Percentiles rank a stretch among this genome's conserved stretches.
Evolutionary conservation across 2,329 filamentous ascomycete species (phyloP).

Genomic region (Kalmusia sp.): DNA sequence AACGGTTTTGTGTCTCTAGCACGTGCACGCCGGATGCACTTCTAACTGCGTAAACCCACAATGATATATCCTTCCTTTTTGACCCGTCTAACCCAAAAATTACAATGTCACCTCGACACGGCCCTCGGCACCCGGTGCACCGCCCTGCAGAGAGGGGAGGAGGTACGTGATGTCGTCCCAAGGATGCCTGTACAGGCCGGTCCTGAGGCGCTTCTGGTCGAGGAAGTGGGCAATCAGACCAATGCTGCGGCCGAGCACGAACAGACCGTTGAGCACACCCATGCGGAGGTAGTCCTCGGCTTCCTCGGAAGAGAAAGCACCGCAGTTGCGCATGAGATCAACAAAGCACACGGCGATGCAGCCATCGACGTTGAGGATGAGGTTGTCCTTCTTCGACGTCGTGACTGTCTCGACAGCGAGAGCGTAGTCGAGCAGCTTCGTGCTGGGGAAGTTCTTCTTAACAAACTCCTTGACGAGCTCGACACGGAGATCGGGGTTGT

Average conservation of each 20-base stretch:
- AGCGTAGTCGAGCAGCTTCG: slow-evolving; percentile 98
- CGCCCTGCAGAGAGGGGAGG: slow-evolving; percentile 46
- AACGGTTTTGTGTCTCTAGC: slow-evolving; percentile 35
- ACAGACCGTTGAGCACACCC: slow-evolving; percentile 99
- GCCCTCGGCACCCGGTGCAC: slow-evolving; percentile 49
- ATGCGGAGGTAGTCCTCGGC: slow-evolving; percentile 98
- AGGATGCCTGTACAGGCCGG: slow-evolving; percentile 95
- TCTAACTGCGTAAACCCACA: slow-evolving; percentile 30
- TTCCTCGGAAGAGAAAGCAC: slow-evolving; percentile 94
- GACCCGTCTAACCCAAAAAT: slow-evolving; percentile 26
- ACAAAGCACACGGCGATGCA: slow-evolving; percentile 99
- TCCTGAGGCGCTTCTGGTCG: slow-evolving; percentile 98
- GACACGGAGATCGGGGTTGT: slow-evolving; percentile 99
- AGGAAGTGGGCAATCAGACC: slow-evolving; percentile 99
- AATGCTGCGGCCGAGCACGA: slow-evolving; percentile 95
- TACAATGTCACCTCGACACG: slow-evolving; percentile 52
- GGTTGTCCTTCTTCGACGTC: slow-evolving; percentile 99
- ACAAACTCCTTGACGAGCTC: slow-evolving; percentile 99
- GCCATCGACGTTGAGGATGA: slow-evolving; percentile 98
- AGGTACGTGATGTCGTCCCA: slow-evolving; percentile 69
- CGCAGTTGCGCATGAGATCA: slow-evolving; percentile 95
- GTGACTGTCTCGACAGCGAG: slow-evolving; percentile 97
- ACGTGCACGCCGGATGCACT: slow-evolving; percentile 23
- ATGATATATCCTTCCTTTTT: slow-evolving; percentile 37
- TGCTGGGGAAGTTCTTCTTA: slow-evolving; percentile 93